phyloP scores from a whole-genome alignment of 2,329 filamentous ascomycete genomes.

The Thermomyces lanuginosus region DNA sequence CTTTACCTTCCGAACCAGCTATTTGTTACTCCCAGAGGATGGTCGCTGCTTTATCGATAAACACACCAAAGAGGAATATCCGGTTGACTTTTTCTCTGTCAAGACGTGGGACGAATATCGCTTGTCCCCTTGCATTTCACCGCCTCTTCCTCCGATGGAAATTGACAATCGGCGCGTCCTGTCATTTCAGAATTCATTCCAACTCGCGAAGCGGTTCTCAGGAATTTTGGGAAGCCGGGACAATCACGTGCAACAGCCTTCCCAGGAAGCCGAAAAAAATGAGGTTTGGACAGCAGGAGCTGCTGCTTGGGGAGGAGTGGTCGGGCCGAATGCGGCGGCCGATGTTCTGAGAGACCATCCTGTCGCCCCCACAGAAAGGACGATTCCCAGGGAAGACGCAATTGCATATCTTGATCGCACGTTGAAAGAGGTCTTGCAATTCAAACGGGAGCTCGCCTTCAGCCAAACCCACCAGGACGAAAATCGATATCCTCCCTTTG shows the following conservation, averaged over 20 bases:
- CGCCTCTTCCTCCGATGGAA: slow-evolving; percentile 43
- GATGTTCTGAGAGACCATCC: slow-evolving; percentile 13
- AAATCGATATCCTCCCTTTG: slow-evolving; percentile 70
- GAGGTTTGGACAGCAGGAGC: slow-evolving; percentile 4
- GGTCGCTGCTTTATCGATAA: slow-evolving; percentile 79
- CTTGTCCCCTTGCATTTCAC: slow-evolving; percentile 60
- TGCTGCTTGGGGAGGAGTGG: neutral
- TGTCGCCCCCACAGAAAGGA: slow-evolving; percentile 18
- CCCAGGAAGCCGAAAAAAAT: slow-evolving; percentile 5
- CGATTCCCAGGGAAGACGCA: slow-evolving; percentile 39
- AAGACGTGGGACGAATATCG: slow-evolving; percentile 65
- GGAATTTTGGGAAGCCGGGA: slow-evolving; percentile 13
- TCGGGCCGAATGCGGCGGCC: slow-evolving; percentile 4
- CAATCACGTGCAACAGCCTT: slow-evolving; percentile 7
- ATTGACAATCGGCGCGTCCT: slow-evolving; percentile 17
- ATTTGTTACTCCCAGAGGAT: slow-evolving; percentile 68
- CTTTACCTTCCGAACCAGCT: slow-evolving; percentile 77
- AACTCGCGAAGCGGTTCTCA: slow-evolving; percentile 22
- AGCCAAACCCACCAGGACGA: slow-evolving; percentile 38
- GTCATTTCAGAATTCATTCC: slow-evolving; percentile 7
- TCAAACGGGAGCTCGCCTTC: slow-evolving; percentile 60
- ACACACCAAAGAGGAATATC: slow-evolving; percentile 61
- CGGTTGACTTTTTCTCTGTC: slow-evolving; percentile 66
- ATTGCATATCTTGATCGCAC: slow-evolving; percentile 58
- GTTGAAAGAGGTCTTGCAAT: slow-evolving; percentile 52